Conservation (phyloP, 768 basidiomycete species). For the Cantharellus anzutake region DNA sequence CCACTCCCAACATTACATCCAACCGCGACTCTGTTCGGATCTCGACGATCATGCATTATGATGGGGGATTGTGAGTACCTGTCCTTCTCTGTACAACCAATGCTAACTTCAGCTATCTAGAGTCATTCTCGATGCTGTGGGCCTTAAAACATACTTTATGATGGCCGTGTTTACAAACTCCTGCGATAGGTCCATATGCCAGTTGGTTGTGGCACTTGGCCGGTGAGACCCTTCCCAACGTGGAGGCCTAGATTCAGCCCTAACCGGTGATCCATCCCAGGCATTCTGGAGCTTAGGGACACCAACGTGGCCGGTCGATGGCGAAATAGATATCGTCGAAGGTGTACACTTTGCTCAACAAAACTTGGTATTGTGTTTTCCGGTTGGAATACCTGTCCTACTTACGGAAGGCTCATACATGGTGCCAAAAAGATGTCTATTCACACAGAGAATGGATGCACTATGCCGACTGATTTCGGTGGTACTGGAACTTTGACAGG, state of each 20-base stretch:
- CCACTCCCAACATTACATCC: slow-evolving; percentile 42
- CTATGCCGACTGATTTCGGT: slow-evolving; percentile 21
- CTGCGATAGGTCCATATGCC: slow-evolving; percentile 83
- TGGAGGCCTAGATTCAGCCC: too few relatives aligned
- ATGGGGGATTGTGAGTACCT: slow-evolving; percentile 43
- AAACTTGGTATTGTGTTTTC: too few relatives aligned
- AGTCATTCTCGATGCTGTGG: too few relatives aligned
- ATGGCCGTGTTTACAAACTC: too few relatives aligned
- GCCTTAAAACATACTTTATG: too few relatives aligned
- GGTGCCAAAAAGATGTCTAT: too few relatives aligned
- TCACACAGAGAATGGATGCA: slow-evolving; percentile 58
- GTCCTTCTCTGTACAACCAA: too few relatives aligned
- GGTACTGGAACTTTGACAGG: background rate
- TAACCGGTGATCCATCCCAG: background rate
- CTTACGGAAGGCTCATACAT: too few relatives aligned
- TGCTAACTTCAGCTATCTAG: too few relatives aligned
- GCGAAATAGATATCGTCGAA: slow-evolving; percentile 70
- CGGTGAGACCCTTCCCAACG: too few relatives aligned
- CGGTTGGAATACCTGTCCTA: too few relatives aligned
- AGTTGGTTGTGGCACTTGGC: slow-evolving; percentile 45
- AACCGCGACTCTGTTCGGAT: slow-evolving; percentile 67
- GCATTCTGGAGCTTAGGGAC: background rate
- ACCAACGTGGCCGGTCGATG: background rate
- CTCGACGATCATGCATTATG: slow-evolving; percentile 38
- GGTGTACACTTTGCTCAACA: slow-evolving; percentile 64